Evolutionary conservation across 176 grass and related monocot species (phyloP).

Genomic region (Juncus effusus): DNA sequence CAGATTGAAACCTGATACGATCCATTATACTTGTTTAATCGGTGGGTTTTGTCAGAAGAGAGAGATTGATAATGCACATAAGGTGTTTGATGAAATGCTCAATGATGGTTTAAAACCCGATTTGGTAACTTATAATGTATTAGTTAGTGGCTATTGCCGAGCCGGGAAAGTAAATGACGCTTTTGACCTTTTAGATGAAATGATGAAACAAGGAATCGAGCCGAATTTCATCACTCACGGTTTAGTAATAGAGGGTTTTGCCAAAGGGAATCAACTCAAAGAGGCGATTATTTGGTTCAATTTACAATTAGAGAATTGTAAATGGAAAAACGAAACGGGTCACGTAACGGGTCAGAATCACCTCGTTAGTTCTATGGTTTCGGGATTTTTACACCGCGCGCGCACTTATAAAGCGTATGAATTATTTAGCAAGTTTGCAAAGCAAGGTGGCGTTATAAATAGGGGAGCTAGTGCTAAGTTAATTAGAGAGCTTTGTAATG

Average conservation of each 20-base stretch:
- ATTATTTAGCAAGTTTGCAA: conserved; percentile 52
- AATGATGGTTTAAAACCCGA: conserved; percentile 65
- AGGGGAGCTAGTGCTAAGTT: conserved; percentile 36
- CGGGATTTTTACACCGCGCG: conserved; percentile 54
- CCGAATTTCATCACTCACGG: conserved; percentile 52
- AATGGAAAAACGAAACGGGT: conserved; percentile 32
- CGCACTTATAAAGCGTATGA: conserved; percentile 42
- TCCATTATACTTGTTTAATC: conserved; percentile 76
- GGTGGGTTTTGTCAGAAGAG: conserved; percentile 67
- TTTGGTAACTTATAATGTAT: conserved; percentile 51
- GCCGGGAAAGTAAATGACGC: conserved; percentile 53
- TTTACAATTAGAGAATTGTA: conserved; percentile 36
- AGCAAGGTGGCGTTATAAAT: conserved; percentile 60
- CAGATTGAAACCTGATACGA: conserved; percentile 54
- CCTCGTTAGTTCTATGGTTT: conserved; percentile 68
- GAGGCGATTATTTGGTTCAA: conserved; percentile 71
- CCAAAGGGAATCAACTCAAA: conserved; percentile 54
- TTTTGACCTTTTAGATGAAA: conserved; percentile 61
- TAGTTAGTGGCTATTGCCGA: conserved; percentile 53
- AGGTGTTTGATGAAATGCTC: conserved; percentile 56
- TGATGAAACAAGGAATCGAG: conserved; percentile 51
- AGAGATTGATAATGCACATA: conserved; percentile 52
- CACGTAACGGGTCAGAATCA: background rate
- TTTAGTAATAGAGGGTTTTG: conserved; percentile 61
- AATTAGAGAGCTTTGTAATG: conserved; percentile 53